These are phyloP conservation scores for Sugiyamaella americana DNA, from an alignment of 805 yeast species.

Conservation along the genomic window DNA sequence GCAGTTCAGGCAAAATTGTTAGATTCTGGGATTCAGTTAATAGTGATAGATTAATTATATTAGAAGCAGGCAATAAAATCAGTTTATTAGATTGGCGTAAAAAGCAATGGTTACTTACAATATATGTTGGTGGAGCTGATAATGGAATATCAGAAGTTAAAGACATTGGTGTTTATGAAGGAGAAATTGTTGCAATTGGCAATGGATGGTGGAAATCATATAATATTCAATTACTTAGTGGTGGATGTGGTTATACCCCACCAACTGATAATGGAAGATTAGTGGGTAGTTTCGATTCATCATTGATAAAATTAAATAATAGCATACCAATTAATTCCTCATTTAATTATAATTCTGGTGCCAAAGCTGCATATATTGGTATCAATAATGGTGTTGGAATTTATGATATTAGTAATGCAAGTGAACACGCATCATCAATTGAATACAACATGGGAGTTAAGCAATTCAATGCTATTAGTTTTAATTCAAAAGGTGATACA, in stretches of 20 bases:
- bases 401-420: conserved; percentile 11
- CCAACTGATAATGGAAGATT: conserved; percentile 23
- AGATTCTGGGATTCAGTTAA: conserved; percentile 33
- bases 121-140: conserved; percentile 26
- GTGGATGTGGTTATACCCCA: conserved; percentile 34
- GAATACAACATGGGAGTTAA: conserved; percentile 4
- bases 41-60: conserved; percentile 30
- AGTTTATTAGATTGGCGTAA: conserved; percentile 34
- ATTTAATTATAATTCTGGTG: not conserved
- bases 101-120: conserved; percentile 28
- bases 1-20: conserved; percentile 26
- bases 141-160: conserved; percentile 10
- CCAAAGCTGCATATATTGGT: conserved; percentile 6
- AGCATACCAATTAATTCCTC: not conserved
- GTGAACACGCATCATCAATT: conserved; percentile 11
- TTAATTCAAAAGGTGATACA: not conserved
- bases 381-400: conserved; percentile 7
- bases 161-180: conserved; percentile 25
- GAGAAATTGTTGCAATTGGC: conserved; percentile 30
- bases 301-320: not conserved
- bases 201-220: conserved; percentile 34
- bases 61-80: conserved; percentile 32
- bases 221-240: conserved; percentile 22
- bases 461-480: not conserved
- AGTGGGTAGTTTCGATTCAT: conserved; percentile 3